phyloP scores from a whole-genome alignment of 106 monocot species.

The Dendrobium officinale region DNA sequence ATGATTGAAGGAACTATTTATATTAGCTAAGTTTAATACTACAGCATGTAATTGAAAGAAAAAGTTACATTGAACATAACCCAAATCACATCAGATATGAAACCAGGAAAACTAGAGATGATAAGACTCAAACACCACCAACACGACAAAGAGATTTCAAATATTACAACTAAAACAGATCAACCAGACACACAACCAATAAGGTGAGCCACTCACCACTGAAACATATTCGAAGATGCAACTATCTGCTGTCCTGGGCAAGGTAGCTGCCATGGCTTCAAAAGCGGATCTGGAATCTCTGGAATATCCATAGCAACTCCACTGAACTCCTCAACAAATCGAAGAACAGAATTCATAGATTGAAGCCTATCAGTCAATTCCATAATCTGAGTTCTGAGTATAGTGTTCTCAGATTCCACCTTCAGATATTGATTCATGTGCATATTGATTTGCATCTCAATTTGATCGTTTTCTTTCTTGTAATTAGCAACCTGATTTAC shows the following conservation, averaged over 20 bases:
- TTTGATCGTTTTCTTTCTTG: conserved; percentile 30
- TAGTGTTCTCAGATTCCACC: conserved; percentile 27
- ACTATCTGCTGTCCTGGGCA: conserved; percentile 27
- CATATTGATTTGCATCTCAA: conserved; percentile 26
- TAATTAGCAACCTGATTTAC: conserved; percentile 24
- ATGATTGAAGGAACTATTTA: too few relatives aligned
- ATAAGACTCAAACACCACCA: too few relatives aligned
- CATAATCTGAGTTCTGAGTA: conserved; percentile 36
- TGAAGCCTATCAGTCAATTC: conserved; percentile 47
- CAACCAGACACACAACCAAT: background rate
- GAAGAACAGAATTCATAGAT: conserved; percentile 45
- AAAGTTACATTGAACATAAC: too few relatives aligned
- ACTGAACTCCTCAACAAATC: conserved; percentile 41
- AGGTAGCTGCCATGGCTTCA: conserved; percentile 54
- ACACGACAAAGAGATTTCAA: too few relatives aligned
- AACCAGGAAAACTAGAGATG: too few relatives aligned
- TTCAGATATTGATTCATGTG: conserved; percentile 13
- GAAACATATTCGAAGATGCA: conserved; percentile 28
- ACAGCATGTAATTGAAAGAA: too few relatives aligned
- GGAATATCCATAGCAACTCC: conserved; percentile 47
- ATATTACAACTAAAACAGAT: background rate
- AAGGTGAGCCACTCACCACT: conserved; percentile 16
- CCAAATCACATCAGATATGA: too few relatives aligned
- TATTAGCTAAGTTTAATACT: too few relatives aligned
- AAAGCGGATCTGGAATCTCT: conserved; percentile 36